phyloP scores from a whole-genome alignment of 768 basidiomycete species.

The Rhodotorula taiwanensis region DNA sequence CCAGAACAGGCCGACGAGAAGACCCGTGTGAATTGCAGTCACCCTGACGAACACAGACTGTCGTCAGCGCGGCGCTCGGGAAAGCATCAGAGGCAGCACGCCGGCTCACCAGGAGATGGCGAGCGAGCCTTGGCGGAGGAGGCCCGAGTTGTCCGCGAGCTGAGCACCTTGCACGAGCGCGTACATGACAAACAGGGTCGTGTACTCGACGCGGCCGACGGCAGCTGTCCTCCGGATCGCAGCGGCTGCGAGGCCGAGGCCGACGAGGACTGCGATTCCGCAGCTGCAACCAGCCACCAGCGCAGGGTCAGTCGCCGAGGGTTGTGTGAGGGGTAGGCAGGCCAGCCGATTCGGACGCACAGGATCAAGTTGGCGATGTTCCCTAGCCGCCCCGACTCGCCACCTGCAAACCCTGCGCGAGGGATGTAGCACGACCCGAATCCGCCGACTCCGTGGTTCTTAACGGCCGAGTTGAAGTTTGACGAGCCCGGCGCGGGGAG shows the following conservation, averaged over 20 bases:
- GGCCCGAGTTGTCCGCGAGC: constrained; percentile 34
- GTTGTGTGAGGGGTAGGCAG: neutral
- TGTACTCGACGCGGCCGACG: constrained; percentile 56
- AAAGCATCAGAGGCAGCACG: neutral
- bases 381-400: constrained; percentile 54
- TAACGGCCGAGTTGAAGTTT: constrained; percentile 48
- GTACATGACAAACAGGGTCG: constrained; percentile 43
- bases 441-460: constrained; percentile 63
- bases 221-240: constrained; percentile 71
- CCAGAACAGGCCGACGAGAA: constrained; percentile 57
- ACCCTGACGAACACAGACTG: neutral
- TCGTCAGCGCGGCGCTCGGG: neutral
- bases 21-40: constrained; percentile 69
- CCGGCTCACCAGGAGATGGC: constrained; percentile 17
- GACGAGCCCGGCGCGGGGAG: constrained; percentile 41
- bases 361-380: constrained; percentile 80
- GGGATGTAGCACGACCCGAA: constrained; percentile 73
- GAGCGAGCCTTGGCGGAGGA: constrained; percentile 20
- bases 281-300: neutral
- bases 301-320: too few relatives aligned
- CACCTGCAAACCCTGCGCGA: constrained; percentile 52
- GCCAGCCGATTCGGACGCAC: constrained; percentile 46
- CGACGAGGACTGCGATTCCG: constrained; percentile 60
- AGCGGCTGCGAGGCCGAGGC: constrained; percentile 55
- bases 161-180: constrained; percentile 37